Evolutionary conservation across 2,329 filamentous ascomycete genomes (phyloP).

Genomic region (Fusarium liriodendri): DNA sequence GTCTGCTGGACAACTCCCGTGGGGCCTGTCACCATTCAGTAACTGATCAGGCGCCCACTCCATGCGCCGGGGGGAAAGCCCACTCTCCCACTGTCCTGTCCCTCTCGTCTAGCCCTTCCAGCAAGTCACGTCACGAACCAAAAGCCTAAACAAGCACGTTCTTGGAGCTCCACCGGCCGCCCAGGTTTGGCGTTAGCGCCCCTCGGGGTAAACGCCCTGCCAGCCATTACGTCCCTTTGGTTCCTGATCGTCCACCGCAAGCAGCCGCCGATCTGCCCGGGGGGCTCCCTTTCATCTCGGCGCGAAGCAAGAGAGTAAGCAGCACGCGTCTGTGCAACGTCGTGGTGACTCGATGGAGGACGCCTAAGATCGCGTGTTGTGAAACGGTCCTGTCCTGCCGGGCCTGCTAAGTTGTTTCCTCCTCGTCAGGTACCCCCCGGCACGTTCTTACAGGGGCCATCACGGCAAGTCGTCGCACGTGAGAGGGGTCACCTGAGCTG

Average conservation of each 20-base stretch:
- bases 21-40: constrained; percentile 19
- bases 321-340: constrained; percentile 16
- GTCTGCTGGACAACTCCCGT: constrained; percentile 28
- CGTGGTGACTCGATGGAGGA: background rate
- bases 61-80: background rate
- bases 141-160: background rate
- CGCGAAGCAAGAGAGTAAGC: background rate
- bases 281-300: background rate
- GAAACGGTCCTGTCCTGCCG: constrained; percentile 15
- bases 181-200: background rate
- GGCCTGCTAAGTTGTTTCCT: constrained; percentile 15
- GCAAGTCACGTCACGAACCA: constrained; percentile 29
- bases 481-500: constrained; percentile 30
- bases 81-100: constrained; percentile 16
- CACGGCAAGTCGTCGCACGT: constrained; percentile 23
- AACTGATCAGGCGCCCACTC: constrained; percentile 31
- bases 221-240: background rate
- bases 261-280: background rate
- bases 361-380: constrained; percentile 22
- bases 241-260: constrained; percentile 12
- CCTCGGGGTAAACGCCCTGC: background rate
- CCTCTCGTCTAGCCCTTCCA: constrained; percentile 17
- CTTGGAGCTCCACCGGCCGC: background rate
- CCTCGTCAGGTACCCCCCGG: background rate
- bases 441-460: background rate